Percentiles rank a stretch among this genome's conserved stretches.
phyloP scores from a whole-genome alignment of 768 basidiomycete genomes.

The Podaxis mareebaensis region DNA sequence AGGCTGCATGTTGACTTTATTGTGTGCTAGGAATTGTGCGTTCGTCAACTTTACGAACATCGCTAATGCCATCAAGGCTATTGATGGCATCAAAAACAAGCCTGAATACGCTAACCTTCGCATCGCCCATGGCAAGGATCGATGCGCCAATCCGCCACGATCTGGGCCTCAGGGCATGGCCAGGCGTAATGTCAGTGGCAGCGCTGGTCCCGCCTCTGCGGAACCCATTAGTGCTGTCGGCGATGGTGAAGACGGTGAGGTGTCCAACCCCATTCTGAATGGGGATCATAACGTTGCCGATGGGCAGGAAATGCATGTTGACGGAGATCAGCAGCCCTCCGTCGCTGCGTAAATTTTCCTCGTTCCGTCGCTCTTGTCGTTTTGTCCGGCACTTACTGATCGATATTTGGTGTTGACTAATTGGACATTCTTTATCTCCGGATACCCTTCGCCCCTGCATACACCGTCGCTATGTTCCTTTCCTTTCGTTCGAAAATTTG shows the following conservation, averaged over 20 bases:
- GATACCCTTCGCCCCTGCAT: constrained; percentile 33
- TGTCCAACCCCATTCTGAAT: constrained; percentile 29
- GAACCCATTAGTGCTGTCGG: constrained; percentile 41
- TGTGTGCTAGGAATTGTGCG: constrained; percentile 74
- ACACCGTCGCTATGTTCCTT: constrained; percentile 20
- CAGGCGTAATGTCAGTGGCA: constrained; percentile 46
- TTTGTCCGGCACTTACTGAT: constrained; percentile 14
- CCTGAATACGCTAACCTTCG: constrained; percentile 88
- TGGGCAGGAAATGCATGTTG: constrained; percentile 45
- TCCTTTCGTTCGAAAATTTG: constrained; percentile 8
- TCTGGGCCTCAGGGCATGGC: constrained; percentile 74
- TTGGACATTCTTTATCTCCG: constrained; percentile 19
- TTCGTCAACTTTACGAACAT: constrained; percentile 97
- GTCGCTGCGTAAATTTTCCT: constrained; percentile 18
- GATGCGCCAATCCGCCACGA: constrained; percentile 91
- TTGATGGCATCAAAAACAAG: constrained; percentile 90
- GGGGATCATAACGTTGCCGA: constrained; percentile 27
- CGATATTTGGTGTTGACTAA: constrained; percentile 19
- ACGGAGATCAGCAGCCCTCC: constrained; percentile 34
- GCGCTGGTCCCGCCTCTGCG: constrained; percentile 25
- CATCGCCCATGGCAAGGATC: constrained; percentile 93
- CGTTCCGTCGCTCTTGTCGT: constrained; percentile 10
- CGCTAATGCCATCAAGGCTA: constrained; percentile 96
- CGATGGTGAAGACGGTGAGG: constrained; percentile 34
- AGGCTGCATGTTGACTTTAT: constrained; percentile 4